A percentile compares a stretch with the other conserved stretches of the same genome.
These are phyloP conservation scores for Chrysoporthe puriensis DNA, from an alignment of 2,329 filamentous ascomycete species.

Conservation along the genomic window DNA sequence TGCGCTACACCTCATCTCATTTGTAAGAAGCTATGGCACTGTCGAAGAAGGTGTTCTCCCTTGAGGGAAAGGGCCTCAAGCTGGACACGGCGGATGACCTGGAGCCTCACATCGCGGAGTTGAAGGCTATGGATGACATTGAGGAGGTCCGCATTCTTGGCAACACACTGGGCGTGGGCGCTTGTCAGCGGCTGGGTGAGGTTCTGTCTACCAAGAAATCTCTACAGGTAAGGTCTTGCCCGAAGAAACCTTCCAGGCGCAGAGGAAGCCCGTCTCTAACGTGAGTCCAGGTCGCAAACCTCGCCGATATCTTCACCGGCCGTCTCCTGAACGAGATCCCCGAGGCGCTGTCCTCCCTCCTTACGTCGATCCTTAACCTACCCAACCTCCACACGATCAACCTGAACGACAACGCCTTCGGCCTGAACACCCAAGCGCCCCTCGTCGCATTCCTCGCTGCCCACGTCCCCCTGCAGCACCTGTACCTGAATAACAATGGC, in stretches of 20 bases:
- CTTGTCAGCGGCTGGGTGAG: constrained; percentile 82
- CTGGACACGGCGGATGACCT: constrained; percentile 88
- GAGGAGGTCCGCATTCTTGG: constrained; percentile 87
- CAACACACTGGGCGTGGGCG: constrained; percentile 90
- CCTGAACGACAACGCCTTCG: constrained; percentile 97
- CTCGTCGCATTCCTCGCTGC: constrained; percentile 88
- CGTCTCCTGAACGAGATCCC: constrained; percentile 94
- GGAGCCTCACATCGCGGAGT: constrained; percentile 77
- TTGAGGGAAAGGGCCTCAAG: constrained; percentile 91
- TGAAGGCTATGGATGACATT: constrained; percentile 72
- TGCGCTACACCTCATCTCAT: constrained; percentile 19
- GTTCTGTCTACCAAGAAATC: constrained; percentile 84
- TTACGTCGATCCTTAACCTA: constrained; percentile 84
- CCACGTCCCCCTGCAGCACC: constrained; percentile 88
- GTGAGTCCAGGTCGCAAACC: constrained; percentile 69
- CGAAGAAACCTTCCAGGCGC: constrained; percentile 9
- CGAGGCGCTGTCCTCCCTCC: constrained; percentile 80
- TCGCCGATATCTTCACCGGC: constrained; percentile 97
- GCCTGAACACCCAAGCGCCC: constrained; percentile 90
- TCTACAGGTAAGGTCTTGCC: constrained; percentile 61
- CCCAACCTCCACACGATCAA: constrained; percentile 89
- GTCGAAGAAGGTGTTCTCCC: constrained; percentile 74
- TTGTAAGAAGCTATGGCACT: constrained; percentile 50
- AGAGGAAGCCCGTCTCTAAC: background rate
- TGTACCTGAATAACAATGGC: constrained; percentile 98